phyloP scores from a whole-genome alignment of 768 basidiomycete genomes.

The Tylopilus balloui region DNA sequence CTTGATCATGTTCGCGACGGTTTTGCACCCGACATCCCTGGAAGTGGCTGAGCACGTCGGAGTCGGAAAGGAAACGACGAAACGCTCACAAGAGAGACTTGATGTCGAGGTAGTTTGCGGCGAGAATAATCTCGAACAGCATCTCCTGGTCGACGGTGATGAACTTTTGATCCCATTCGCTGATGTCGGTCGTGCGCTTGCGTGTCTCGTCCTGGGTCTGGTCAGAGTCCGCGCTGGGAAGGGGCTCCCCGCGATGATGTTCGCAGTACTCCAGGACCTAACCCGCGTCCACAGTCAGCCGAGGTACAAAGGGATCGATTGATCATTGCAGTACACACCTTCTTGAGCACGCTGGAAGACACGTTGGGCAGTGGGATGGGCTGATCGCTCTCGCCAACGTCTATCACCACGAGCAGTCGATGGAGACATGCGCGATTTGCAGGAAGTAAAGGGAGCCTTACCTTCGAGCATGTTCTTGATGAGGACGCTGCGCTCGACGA shows the following conservation, averaged over 20 bases:
- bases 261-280: conserved; percentile 99
- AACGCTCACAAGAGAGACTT: conserved; percentile 86
- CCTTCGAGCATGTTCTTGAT: conserved; percentile 99
- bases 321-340: conserved; percentile 45
- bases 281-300: conserved; percentile 1
- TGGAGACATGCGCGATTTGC: background rate
- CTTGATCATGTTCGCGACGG: conserved; percentile 99
- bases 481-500: conserved; percentile 91
- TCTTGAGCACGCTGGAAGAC: conserved; percentile 87
- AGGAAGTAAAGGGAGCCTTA: conserved; percentile 26
- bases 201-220: conserved; percentile 88
- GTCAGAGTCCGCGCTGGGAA: conserved; percentile 79
- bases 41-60: background rate
- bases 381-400: conserved; percentile 92
- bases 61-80: background rate
- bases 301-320: background rate
- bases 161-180: conserved; percentile 99
- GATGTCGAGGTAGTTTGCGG: conserved; percentile 99
- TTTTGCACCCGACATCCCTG: conserved; percentile 97
- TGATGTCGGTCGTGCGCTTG: conserved; percentile 97
- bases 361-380: conserved; percentile 95
- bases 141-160: conserved; percentile 99
- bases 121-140: conserved; percentile 99
- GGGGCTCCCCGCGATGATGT: conserved; percentile 96
- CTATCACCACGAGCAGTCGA: conserved; percentile 43